A percentile compares a stretch with the other conserved stretches of the same genome.
phyloP scores from a whole-genome alignment of 345 rosid genomes.

The Sonneratia alba region DNA sequence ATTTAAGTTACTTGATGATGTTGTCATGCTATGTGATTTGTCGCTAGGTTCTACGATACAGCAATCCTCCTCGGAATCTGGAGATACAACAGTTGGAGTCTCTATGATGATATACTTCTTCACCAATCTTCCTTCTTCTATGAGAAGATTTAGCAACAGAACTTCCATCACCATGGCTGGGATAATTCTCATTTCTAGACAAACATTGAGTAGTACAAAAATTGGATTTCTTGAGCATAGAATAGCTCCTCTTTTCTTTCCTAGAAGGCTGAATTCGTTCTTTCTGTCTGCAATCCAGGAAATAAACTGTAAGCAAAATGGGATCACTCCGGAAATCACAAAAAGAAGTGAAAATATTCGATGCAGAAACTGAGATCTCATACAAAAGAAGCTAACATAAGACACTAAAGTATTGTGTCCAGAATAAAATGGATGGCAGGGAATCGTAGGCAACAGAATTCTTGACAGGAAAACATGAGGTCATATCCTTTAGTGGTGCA shows the following conservation, averaged over 20 bases:
- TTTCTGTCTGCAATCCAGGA: slow-evolving; percentile 8
- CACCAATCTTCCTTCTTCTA: slow-evolving; percentile 37
- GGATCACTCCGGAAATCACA: not conserved
- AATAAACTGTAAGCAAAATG: slow-evolving; percentile 1
- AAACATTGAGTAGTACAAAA: slow-evolving; percentile 5
- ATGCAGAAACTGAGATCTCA: not conserved
- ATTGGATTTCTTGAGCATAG: slow-evolving; percentile 17
- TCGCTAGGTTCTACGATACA: slow-evolving; percentile 13
- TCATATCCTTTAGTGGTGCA: not conserved
- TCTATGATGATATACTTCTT: slow-evolving; percentile 27
- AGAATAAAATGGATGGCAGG: not conserved
- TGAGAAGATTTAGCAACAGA: slow-evolving; percentile 27
- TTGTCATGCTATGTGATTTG: not conserved
- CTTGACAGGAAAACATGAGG: not conserved
- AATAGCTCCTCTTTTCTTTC: slow-evolving; percentile 22
- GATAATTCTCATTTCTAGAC: slow-evolving; percentile 21
- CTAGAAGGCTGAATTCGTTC: slow-evolving; percentile 23
- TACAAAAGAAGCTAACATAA: not conserved
- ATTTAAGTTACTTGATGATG: slow-evolving; percentile 12
- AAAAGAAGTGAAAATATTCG: not conserved
- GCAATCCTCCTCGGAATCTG: slow-evolving; percentile 40
- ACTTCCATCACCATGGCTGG: slow-evolving; percentile 14
- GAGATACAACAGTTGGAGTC: slow-evolving; percentile 16
- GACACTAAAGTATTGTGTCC: not conserved
- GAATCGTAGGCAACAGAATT: not conserved